Conservation (phyloP, 1,139 yeast species). For the Suhomyces bolitotheri region DNA sequence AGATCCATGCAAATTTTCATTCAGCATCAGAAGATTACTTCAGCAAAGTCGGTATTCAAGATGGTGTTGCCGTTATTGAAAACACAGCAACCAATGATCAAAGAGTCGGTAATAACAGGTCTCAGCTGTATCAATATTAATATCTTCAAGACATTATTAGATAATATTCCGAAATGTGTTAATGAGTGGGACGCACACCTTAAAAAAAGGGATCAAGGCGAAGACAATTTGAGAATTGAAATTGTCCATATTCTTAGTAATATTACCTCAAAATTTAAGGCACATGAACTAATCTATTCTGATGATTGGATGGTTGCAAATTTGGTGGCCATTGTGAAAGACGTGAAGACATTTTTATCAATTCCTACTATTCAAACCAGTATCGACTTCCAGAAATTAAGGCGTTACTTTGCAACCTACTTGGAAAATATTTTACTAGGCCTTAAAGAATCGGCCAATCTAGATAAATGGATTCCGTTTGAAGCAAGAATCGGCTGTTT, state of each 20-base stretch:
- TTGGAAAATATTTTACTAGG: conserved; percentile 68
- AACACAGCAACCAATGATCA: conserved; percentile 67
- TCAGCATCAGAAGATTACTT: conserved; percentile 88
- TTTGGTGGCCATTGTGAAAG: conserved; percentile 63
- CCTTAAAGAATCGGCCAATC: conserved; percentile 40
- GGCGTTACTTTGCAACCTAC: conserved; percentile 79
- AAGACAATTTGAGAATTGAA: conserved; percentile 68
- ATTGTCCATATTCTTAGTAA: conserved; percentile 72
- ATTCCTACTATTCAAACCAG: conserved; percentile 60
- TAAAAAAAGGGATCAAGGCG: conserved; percentile 34
- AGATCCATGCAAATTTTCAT: conserved; percentile 75
- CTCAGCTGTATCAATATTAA: conserved; percentile 87
- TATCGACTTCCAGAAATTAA: conserved; percentile 71
- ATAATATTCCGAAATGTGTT: conserved; percentile 67
- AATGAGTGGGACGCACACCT: conserved; percentile 55
- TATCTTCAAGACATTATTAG: conserved; percentile 79
- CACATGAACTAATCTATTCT: conserved; percentile 49
- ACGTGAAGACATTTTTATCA: conserved; percentile 63
- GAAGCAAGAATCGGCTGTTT: conserved; percentile 85
- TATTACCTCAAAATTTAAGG: conserved; percentile 65
- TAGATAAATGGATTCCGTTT: conserved; percentile 68
- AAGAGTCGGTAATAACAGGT: conserved; percentile 86
- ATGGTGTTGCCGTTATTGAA: conserved; percentile 83
- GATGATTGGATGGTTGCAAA: conserved; percentile 74
- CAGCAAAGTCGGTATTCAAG: conserved; percentile 86